phyloP scores from a whole-genome alignment of 192 early-diverging fungal genomes.

The Geranomyces variabilis region DNA sequence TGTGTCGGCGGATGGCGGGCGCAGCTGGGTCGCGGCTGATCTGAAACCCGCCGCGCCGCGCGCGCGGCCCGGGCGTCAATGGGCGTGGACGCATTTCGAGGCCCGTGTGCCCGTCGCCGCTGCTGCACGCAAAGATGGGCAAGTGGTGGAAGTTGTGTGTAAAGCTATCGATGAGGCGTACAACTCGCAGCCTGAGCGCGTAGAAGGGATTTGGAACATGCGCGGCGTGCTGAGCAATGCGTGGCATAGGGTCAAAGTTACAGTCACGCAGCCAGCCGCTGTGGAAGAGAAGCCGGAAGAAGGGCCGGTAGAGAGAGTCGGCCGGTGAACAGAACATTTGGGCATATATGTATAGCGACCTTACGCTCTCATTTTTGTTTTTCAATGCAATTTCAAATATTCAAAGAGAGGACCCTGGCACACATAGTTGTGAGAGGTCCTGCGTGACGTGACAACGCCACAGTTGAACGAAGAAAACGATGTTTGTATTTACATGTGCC shows the following conservation, averaged over 20 bases:
- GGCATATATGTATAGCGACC: too few relatives aligned
- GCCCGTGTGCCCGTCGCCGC: constrained; percentile 54
- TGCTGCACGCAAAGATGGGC: constrained; percentile 17
- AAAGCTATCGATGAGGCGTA: constrained; percentile 85
- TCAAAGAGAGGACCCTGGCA: too few relatives aligned
- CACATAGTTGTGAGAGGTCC: too few relatives aligned
- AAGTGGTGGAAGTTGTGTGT: constrained; percentile 66
- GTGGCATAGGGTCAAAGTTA: constrained; percentile 50
- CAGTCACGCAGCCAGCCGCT: background rate
- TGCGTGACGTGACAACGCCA: too few relatives aligned
- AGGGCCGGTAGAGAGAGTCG: too few relatives aligned
- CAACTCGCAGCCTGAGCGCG: constrained; percentile 80
- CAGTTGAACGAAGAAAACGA: too few relatives aligned
- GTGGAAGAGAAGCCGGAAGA: too few relatives aligned
- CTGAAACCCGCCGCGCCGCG: constrained; percentile 35
- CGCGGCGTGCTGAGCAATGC: constrained; percentile 50
- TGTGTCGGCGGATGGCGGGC: constrained; percentile 66
- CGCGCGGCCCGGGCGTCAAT: constrained; percentile 44
- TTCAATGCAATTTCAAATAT: too few relatives aligned
- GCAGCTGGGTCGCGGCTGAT: constrained; percentile 74
- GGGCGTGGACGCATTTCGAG: constrained; percentile 89
- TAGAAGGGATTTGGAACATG: constrained; percentile 51
- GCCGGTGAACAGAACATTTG: too few relatives aligned
- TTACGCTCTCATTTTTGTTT: too few relatives aligned
- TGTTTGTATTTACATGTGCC: too few relatives aligned